Evolutionary conservation across 2,329 filamentous ascomycete species (phyloP).

Genomic region (Trichoderma sp.): DNA sequence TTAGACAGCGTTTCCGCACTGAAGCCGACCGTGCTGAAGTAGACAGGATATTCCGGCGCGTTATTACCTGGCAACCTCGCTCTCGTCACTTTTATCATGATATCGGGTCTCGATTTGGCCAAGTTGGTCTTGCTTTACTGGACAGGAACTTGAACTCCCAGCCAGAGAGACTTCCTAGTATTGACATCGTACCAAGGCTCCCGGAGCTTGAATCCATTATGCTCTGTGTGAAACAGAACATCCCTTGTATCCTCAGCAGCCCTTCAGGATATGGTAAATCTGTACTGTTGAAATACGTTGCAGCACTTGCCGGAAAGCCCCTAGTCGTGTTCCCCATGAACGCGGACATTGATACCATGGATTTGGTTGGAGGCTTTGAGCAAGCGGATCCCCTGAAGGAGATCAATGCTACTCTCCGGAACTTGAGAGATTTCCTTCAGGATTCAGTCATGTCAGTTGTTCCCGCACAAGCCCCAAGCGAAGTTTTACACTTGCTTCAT

Average conservation of each 20-base stretch:
- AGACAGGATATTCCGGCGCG: constrained; percentile 60
- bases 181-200: constrained; percentile 56
- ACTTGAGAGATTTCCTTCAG: constrained; percentile 51
- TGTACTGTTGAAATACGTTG: constrained; percentile 71
- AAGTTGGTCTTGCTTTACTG: constrained; percentile 76
- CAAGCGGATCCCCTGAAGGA: constrained; percentile 81
- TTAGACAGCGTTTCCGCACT: constrained; percentile 83
- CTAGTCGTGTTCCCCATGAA: constrained; percentile 86
- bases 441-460: constrained; percentile 46
- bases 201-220: constrained; percentile 80
- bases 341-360: constrained; percentile 93
- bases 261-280: constrained; percentile 86
- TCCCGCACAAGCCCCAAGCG: constrained; percentile 44
- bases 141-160: constrained; percentile 56
- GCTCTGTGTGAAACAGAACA: constrained; percentile 78
- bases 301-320: constrained; percentile 71
- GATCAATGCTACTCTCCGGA: constrained; percentile 54
- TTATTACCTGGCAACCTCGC: constrained; percentile 55
- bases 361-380: constrained; percentile 94
- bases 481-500: constrained; percentile 50
- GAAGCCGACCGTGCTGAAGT: constrained; percentile 64
- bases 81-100: constrained; percentile 69
- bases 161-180: constrained; percentile 48
- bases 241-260: constrained; percentile 87
- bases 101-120: constrained; percentile 61